Conservation (phyloP, 345 rosid genomes). For the Hibiscus tridactylites region DNA sequence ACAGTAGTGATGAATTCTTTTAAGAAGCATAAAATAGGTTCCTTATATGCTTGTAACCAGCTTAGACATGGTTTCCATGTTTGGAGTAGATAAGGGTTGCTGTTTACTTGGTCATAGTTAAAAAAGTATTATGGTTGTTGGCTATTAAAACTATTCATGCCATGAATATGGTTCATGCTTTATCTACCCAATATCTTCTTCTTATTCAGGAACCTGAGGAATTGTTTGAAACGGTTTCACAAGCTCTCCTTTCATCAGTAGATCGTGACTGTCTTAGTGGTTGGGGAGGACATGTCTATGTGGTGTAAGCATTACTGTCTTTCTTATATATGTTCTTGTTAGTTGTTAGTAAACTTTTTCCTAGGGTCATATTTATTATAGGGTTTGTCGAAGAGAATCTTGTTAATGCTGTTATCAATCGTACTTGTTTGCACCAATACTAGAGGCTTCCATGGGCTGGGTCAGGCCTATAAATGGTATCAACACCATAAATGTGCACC, state of each 20-base stretch:
- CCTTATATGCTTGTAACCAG: neutral
- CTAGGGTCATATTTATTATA: neutral
- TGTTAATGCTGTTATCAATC: neutral
- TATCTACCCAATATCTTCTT: neutral
- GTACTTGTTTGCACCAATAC: neutral
- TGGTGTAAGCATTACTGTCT: constrained; percentile 60
- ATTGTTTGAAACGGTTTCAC: constrained; percentile 75
- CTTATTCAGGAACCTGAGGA: constrained; percentile 77
- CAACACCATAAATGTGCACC: neutral
- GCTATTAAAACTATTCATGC: neutral
- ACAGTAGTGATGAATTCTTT: neutral
- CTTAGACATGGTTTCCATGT: neutral
- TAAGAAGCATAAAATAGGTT: neutral
- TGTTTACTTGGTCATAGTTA: neutral
- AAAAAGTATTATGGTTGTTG: neutral
- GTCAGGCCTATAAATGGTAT: neutral
- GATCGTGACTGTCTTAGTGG: constrained; percentile 98
- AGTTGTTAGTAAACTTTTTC: neutral
- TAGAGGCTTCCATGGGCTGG: neutral
- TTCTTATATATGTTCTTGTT: neutral
- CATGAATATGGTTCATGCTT: neutral
- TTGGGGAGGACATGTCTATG: constrained; percentile 95
- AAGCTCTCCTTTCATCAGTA: constrained; percentile 81
- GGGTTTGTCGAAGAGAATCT: neutral
- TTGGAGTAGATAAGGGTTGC: neutral